Evolutionary conservation across 768 basidiomycete species (phyloP).

Genomic region (Leccinum rimulosum): DNA sequence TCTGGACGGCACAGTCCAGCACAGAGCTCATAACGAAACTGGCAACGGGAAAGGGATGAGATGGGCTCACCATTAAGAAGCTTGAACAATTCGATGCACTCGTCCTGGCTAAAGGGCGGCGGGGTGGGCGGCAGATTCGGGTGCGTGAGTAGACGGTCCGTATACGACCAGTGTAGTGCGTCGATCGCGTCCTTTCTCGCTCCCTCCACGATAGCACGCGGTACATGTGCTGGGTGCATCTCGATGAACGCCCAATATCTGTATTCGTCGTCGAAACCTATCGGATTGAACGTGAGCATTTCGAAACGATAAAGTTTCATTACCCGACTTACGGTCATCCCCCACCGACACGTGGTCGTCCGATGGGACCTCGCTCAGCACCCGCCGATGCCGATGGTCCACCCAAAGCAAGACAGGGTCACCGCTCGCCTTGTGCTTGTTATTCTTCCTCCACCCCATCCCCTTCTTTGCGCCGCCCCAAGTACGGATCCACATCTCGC

Average conservation of each 20-base stretch:
- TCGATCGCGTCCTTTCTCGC: slow-evolving; percentile 71
- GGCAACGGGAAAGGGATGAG: background rate
- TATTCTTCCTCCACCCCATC: slow-evolving; percentile 28
- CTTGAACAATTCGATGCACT: slow-evolving; percentile 71
- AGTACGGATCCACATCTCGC: slow-evolving; percentile 66
- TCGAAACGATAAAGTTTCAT: background rate
- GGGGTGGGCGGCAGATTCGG: slow-evolving; percentile 42
- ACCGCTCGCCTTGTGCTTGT: slow-evolving; percentile 29
- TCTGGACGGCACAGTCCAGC: slow-evolving; percentile 9
- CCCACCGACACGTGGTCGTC: slow-evolving; percentile 28
- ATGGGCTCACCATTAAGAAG: slow-evolving; percentile 42
- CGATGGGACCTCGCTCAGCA: slow-evolving; percentile 45
- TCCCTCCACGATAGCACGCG: slow-evolving; percentile 45
- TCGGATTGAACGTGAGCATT: background rate
- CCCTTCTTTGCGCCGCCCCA: slow-evolving; percentile 26
- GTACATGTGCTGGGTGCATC: slow-evolving; percentile 69
- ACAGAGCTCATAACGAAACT: background rate
- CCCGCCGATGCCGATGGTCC: slow-evolving; percentile 57
- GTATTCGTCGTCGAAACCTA: slow-evolving; percentile 74
- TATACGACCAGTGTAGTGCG: slow-evolving; percentile 77
- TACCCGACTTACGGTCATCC: slow-evolving; percentile 40
- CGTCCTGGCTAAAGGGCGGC: slow-evolving; percentile 71
- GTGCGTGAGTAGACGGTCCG: slow-evolving; percentile 70
- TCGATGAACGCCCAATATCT: slow-evolving; percentile 83
- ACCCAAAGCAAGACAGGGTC: slow-evolving; percentile 56